Conservation (phyloP, 2,329 filamentous ascomycete species). For the Venturia effusa region DNA sequence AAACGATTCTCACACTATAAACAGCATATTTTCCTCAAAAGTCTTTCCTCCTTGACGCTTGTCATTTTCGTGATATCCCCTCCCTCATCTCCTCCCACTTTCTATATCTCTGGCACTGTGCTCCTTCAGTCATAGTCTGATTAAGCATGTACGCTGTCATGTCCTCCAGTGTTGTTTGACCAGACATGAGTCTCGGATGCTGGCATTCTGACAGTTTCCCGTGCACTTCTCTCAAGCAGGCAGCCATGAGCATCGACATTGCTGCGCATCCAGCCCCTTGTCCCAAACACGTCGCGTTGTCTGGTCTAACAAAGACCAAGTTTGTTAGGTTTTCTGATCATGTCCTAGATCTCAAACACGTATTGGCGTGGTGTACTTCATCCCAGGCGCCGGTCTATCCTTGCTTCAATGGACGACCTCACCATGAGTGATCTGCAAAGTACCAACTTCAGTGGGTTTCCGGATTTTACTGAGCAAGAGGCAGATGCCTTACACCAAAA, state of each 20-base stretch:
- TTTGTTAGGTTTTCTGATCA: background rate
- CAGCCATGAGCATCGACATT: background rate
- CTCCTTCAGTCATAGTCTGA: background rate
- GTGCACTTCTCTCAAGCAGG: background rate
- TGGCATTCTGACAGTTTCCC: background rate
- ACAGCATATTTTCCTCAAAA: background rate
- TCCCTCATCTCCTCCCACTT: background rate
- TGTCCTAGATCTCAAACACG: conserved; percentile 1
- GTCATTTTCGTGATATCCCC: background rate
- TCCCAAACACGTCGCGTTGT: background rate
- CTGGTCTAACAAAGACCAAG: background rate
- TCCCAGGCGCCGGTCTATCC: background rate
- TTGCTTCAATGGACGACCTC: conserved; percentile 4
- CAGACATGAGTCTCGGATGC: background rate
- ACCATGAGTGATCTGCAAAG: background rate
- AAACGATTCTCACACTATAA: background rate
- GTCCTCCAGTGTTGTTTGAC: background rate
- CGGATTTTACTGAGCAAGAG: background rate
- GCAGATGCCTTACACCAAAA: background rate
- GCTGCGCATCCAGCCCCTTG: background rate
- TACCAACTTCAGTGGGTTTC: background rate
- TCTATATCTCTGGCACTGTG: background rate
- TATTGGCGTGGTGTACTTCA: background rate
- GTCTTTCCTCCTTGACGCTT: background rate
- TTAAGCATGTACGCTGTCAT: background rate